Percentiles rank a stretch among this genome's conserved stretches.
phyloP scores from a whole-genome alignment of 176 grass and related monocot genomes.

The Olyra latifolia region DNA sequence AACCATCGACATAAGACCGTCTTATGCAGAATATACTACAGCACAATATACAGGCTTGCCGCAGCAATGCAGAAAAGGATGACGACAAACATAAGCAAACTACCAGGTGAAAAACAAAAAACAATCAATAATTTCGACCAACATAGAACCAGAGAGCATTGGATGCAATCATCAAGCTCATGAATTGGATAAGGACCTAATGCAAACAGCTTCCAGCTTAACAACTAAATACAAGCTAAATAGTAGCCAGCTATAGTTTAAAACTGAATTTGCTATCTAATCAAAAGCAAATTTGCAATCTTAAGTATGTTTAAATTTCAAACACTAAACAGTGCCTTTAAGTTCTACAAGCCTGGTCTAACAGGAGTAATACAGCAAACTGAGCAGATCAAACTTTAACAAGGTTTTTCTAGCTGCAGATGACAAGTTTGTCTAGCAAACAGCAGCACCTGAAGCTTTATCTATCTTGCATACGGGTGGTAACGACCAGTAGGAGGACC shows the following conservation, averaged over 20 bases:
- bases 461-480: conserved; percentile 85
- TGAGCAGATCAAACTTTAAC: conserved; percentile 21
- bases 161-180: background rate
- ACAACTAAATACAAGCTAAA: conserved; percentile 4
- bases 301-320: conserved; percentile 26
- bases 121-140: background rate
- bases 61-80: background rate
- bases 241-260: background rate
- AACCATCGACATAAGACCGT: background rate
- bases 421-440: conserved; percentile 37
- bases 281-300: background rate
- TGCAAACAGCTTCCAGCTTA: background rate
- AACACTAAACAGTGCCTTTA: conserved; percentile 35
- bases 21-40: background rate
- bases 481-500: conserved; percentile 69
- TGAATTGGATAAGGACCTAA: background rate
- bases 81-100: background rate
- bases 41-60: background rate
- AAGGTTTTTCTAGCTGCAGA: conserved; percentile 32
- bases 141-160: background rate
- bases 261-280: background rate
- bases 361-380: conserved; percentile 25
- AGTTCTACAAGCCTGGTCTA: conserved; percentile 36
- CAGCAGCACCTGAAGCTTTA: conserved; percentile 18
- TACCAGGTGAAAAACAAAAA: background rate